phyloP scores from a whole-genome alignment of 371 early-diverging fungal species.

The Mortierella sp. region DNA sequence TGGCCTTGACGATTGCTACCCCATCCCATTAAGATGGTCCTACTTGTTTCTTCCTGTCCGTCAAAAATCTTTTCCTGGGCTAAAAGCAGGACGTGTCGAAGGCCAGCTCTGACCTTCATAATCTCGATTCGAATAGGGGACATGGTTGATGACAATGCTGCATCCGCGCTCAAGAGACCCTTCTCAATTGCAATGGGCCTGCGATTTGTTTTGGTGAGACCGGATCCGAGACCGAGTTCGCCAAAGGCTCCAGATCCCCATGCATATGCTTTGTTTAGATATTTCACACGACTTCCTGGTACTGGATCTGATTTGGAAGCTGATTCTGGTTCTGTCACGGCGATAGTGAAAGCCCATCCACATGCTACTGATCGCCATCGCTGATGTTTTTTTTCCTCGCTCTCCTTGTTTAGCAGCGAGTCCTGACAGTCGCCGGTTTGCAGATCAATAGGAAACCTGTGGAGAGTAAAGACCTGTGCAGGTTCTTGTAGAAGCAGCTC shows the following conservation, averaged over 20 bases:
- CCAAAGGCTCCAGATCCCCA: constrained; percentile 66
- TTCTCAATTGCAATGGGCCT: constrained; percentile 23
- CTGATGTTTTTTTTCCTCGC: not conserved
- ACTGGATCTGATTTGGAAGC: not conserved
- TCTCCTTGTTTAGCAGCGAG: not conserved
- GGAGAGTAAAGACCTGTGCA: constrained; percentile 27
- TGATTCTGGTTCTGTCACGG: constrained; percentile 44
- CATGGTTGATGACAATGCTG: not conserved
- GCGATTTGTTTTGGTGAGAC: constrained; percentile 25
- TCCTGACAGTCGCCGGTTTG: constrained; percentile 8
- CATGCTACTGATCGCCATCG: constrained; percentile 66
- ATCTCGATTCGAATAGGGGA: constrained; percentile 25
- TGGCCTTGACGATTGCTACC: constrained; percentile 77
- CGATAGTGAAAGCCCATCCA: constrained; percentile 72
- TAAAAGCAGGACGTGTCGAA: constrained; percentile 70
- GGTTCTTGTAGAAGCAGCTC: constrained; percentile 49
- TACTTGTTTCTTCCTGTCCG: not conserved
- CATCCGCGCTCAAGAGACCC: constrained; percentile 6
- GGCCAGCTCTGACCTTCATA: constrained; percentile 69
- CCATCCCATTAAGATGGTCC: constrained; percentile 66
- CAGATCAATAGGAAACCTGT: constrained; percentile 17
- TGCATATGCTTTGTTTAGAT: constrained; percentile 54
- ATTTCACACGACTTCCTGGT: not conserved
- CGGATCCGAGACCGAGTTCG: constrained; percentile 60
- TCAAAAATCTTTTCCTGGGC: constrained; percentile 17